These are phyloP conservation scores for Sporothrix phasma DNA, from an alignment of 2,329 filamentous ascomycete species.

Conservation along the genomic window DNA sequence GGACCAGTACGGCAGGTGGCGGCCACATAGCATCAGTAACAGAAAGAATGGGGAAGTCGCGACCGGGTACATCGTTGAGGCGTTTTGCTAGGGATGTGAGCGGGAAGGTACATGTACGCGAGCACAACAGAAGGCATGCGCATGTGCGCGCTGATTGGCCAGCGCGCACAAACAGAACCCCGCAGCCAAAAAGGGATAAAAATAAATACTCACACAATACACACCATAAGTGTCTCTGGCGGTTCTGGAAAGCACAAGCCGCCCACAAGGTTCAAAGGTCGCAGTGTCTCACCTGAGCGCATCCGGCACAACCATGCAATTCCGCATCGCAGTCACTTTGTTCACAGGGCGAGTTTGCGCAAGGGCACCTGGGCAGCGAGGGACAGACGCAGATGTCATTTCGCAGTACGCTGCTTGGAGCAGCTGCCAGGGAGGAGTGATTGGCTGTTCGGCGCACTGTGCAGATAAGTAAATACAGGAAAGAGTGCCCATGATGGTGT, in stretches of 20 bases:
- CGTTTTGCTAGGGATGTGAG: neutral
- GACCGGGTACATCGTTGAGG: slow-evolving; percentile 4
- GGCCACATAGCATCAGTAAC: neutral
- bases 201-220: slow-evolving; percentile 5
- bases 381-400: neutral
- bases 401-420: neutral
- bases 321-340: neutral
- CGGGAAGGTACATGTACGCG: slow-evolving; percentile 7
- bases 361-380: neutral
- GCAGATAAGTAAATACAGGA: neutral
- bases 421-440: neutral
- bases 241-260: neutral
- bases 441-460: neutral
- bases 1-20: neutral
- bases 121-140: neutral
- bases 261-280: neutral
- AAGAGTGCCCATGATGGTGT: neutral
- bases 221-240: neutral
- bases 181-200: slow-evolving; percentile 18
- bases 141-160: slow-evolving; percentile 11
- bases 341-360: neutral
- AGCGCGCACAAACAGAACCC: neutral
- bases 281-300: slow-evolving; percentile 1
- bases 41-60: slow-evolving; percentile 9
- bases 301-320: neutral